Base-by-base conservation (phyloP, 2,329 filamentous ascomycete species). In the Westerdykella sp. region DNA sequence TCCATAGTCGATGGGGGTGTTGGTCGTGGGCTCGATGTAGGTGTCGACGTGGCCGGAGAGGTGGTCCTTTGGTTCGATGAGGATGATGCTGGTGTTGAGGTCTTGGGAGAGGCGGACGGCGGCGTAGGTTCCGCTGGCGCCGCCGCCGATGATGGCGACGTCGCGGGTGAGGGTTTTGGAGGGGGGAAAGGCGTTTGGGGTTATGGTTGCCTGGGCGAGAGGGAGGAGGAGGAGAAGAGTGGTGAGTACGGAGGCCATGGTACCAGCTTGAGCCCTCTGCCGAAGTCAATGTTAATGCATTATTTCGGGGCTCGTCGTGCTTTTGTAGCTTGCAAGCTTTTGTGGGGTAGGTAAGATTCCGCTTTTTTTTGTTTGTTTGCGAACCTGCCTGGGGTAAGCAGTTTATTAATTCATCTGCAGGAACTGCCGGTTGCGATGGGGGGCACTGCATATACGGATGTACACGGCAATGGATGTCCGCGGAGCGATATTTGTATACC, bases 41-140 rank as follows among this genome's bases (percentile, higher is more conserved):
- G 72, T 76, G 32, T 71, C 61, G 10, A 73, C 70, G 46, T 77
- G 73, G 3, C 75, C 75, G 15, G 75, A 75, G 47, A 77, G 55
- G 16, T 42, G 49, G 21, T 49, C 44, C 40, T 68, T 48, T 31
- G 59, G 56, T 46, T 75, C 73, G 21, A 74, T 53, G 6, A 75
- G 42, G 1, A 65, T 59, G 12, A 74, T 62, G n/a, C 46, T 67
- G n/a, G 63, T 60, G 39, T 66, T 65, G 30, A 59, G 40, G 42
- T 59, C 56, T 40, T 73, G 60, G n/a, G 61, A 55, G 4, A 75
- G 60, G n/a, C 61, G 53, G 22, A 73, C 62, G 2, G 72, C 71
- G 10, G 67, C 63, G 47, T 73, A 69, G 1, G 67, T 69, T 5
- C 72, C 71, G 18, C 60, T 57, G 12, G 65, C 60, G 18, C 72